These are phyloP conservation scores for Daldinia bambusicola DNA, from an alignment of 495 filamentous ascomycete species.

Conservation along the genomic window DNA sequence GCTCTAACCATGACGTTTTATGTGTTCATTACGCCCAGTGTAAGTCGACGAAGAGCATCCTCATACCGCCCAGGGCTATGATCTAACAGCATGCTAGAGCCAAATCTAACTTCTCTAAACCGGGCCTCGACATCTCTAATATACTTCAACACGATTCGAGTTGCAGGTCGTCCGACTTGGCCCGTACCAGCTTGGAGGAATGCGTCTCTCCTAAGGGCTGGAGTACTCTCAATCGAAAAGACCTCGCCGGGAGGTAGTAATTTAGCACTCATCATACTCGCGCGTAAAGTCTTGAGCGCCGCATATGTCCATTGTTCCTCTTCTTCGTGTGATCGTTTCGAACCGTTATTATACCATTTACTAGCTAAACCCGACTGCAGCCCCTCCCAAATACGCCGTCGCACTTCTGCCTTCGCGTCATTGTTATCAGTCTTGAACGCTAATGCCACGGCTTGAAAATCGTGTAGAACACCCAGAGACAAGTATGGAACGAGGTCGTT, in stretches of 20 bases:
- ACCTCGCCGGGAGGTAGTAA: constrained; percentile 81
- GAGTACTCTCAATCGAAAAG: constrained; percentile 73
- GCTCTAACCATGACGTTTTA: constrained; percentile 5
- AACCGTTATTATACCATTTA: constrained; percentile 55
- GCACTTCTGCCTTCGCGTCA: constrained; percentile 71
- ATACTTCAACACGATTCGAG: constrained; percentile 72
- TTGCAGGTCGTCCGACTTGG: constrained; percentile 68
- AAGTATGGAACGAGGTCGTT: constrained; percentile 79
- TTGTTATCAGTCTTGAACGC: constrained; percentile 77
- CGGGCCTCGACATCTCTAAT: constrained; percentile 71
- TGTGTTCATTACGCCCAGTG: constrained; percentile 46
- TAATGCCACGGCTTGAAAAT: constrained; percentile 75
- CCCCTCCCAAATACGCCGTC: constrained; percentile 71
- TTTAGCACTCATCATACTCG: constrained; percentile 75
- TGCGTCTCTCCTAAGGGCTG: constrained; percentile 67
- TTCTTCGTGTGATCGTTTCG: constrained; percentile 49
- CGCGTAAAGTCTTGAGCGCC: constrained; percentile 71
- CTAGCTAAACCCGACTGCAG: constrained; percentile 60
- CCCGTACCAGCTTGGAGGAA: constrained; percentile 55
- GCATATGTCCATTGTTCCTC: constrained; percentile 78
- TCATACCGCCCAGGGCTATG: constrained; percentile 83
- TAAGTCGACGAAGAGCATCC: constrained; percentile 57
- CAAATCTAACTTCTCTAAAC: constrained; percentile 78
- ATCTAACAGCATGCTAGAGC: constrained; percentile 76
- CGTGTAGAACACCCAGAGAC: constrained; percentile 78